These are phyloP conservation scores for Ascochyta lentis DNA, from an alignment of 2,329 filamentous ascomycete genomes.

Conservation along the genomic window DNA sequence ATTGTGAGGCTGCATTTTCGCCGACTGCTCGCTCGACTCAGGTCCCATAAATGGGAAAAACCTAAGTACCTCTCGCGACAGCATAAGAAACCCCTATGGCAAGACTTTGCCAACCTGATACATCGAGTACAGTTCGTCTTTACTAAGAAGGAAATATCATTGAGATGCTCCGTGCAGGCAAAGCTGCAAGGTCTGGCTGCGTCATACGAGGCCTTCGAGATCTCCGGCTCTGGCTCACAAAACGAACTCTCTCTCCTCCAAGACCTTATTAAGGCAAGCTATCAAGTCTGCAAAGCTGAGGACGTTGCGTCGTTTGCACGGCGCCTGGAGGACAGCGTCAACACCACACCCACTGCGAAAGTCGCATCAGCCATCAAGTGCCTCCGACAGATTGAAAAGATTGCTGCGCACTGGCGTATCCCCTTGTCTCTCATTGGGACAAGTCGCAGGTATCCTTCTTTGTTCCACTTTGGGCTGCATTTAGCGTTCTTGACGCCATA, in stretches of 20 bases:
- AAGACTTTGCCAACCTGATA: slow-evolving; percentile 6
- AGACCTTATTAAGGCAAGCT: slow-evolving; percentile 9
- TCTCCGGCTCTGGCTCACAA: neutral
- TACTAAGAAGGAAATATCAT: slow-evolving; percentile 3
- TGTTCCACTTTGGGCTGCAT: neutral
- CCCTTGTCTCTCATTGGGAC: neutral
- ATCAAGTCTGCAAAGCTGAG: neutral
- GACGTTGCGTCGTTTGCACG: slow-evolving; percentile 5
- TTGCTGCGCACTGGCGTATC: slow-evolving; percentile 10
- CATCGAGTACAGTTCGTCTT: slow-evolving; percentile 12
- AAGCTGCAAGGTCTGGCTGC: neutral
- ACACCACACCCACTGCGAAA: slow-evolving; percentile 10
- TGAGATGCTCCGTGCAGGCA: neutral
- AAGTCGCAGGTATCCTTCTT: neutral
- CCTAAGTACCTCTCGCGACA: slow-evolving; percentile 13
- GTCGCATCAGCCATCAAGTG: slow-evolving; percentile 17
- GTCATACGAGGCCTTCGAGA: slow-evolving; percentile 8
- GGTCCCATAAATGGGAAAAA: slow-evolving; percentile 14
- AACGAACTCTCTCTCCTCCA: neutral
- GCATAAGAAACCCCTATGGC: slow-evolving; percentile 14
- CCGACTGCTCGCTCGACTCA: slow-evolving; percentile 11
- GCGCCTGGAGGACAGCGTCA: slow-evolving; percentile 6
- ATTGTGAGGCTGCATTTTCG: slow-evolving; percentile 8
- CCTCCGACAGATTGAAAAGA: slow-evolving; percentile 14
- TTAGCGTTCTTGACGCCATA: slow-evolving; percentile 9